Conservation (phyloP, 2,329 filamentous ascomycete species). For the Calonectria hawksworthii region DNA sequence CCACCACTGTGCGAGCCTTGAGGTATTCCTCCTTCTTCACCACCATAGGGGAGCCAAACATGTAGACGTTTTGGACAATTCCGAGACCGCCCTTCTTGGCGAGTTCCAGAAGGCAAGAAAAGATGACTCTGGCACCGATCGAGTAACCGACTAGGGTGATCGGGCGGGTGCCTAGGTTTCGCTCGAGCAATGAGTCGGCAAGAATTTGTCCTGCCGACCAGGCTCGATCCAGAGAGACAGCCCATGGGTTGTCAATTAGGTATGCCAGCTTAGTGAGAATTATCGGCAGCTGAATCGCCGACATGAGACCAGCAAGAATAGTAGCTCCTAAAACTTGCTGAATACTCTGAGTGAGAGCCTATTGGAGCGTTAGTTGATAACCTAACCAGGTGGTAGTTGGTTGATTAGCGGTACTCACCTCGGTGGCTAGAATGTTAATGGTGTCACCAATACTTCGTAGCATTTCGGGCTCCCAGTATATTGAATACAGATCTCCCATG, state of each 20-base stretch:
- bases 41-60: constrained; percentile 94
- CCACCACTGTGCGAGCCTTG: constrained; percentile 83
- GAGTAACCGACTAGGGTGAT: constrained; percentile 97
- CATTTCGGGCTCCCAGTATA: constrained; percentile 99
- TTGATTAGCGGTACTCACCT: constrained; percentile 70
- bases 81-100: constrained; percentile 87
- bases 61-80: constrained; percentile 92
- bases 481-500: constrained; percentile 98
- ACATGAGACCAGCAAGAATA: constrained; percentile 90
- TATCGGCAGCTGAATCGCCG: constrained; percentile 90
- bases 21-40: constrained; percentile 92
- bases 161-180: constrained; percentile 90
- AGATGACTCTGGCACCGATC: constrained; percentile 91
- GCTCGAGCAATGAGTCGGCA: constrained; percentile 92
- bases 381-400: neutral
- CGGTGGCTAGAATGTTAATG: constrained; percentile 97
- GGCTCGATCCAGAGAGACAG: constrained; percentile 92
- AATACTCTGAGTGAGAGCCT: constrained; percentile 95
- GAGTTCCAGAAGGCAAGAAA: constrained; percentile 89
- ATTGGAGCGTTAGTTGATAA: constrained; percentile 1
- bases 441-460: constrained; percentile 97
- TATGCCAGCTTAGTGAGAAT: constrained; percentile 95
- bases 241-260: constrained; percentile 98
- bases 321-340: constrained; percentile 96
- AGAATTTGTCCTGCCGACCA: constrained; percentile 91